These are phyloP conservation scores for Aurinia saxatilis DNA, from an alignment of 345 rosid genomes.

Conservation along the genomic window DNA sequence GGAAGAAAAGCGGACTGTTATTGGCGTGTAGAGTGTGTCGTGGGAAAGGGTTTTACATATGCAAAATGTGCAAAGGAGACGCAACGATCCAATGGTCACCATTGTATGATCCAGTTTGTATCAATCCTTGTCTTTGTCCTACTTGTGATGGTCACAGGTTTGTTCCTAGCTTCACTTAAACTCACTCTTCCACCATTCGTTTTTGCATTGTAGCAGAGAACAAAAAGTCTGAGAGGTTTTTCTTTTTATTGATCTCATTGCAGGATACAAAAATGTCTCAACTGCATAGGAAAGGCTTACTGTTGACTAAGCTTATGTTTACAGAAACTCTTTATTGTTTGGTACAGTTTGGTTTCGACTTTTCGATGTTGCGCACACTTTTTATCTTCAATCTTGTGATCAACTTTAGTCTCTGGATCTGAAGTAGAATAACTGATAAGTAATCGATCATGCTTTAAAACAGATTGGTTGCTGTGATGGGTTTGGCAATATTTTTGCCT, in stretches of 20 bases:
- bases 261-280: conserved; percentile 80
- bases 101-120: conserved; percentile 62
- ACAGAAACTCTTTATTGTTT: not conserved
- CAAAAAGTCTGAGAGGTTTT: no score
- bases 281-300: conserved; percentile 63
- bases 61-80: conserved; percentile 78
- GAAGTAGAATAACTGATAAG: not conserved
- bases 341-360: not conserved
- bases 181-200: not conserved
- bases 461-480: not conserved
- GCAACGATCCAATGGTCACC: conserved; percentile 75
- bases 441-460: not conserved
- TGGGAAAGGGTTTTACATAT: conserved; percentile 78
- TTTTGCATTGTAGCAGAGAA: no score
- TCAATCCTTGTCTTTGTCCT: conserved; percentile 84
- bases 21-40: conserved; percentile 50
- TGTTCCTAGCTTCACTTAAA: not conserved
- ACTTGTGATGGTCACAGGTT: conserved; percentile 92
- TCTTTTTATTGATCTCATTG: not conserved
- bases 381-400: not conserved
- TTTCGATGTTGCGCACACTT: not conserved
- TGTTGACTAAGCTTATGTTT: conserved; percentile 4
- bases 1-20: conserved; percentile 35
- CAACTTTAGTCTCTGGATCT: not conserved
- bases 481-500: conserved; percentile 5